Conservation (phyloP, 495 filamentous ascomycete genomes). For the Neurospora sp. region DNA sequence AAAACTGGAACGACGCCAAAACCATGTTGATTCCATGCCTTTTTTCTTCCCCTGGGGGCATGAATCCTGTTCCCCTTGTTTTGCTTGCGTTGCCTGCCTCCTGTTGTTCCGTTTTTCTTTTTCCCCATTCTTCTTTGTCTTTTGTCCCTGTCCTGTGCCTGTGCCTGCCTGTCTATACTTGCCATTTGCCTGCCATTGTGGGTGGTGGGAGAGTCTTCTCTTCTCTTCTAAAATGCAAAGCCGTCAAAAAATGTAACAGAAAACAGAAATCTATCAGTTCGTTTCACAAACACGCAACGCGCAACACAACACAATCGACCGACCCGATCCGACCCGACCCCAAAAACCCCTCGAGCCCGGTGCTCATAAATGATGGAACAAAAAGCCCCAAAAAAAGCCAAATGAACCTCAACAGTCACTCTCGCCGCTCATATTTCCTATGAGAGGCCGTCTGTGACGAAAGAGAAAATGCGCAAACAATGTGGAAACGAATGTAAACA, state of each 20-base stretch:
- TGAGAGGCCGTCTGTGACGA: background rate
- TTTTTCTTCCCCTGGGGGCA: background rate
- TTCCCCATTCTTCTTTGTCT: background rate
- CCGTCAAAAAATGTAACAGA: constrained; percentile 1
- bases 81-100: background rate
- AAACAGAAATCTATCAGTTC: background rate
- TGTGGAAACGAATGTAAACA: constrained; percentile 2
- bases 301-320: constrained; percentile 6
- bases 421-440: background rate
- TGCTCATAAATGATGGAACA: background rate
- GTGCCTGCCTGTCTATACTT: background rate
- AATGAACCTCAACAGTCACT: background rate
- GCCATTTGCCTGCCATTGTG: background rate
- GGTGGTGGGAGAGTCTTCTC: background rate
- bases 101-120: background rate
- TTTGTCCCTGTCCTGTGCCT: background rate
- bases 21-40: background rate
- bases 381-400: too few relatives aligned
- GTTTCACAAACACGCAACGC: constrained; percentile 1
- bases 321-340: background rate
- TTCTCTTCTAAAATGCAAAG: background rate
- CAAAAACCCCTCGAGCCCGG: constrained; percentile 1
- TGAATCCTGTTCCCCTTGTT: background rate
- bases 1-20: background rate
- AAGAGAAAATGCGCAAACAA: background rate